Conservation (phyloP, 352 stramenopile genomes). For the Phytopythium sindhum region DNA sequence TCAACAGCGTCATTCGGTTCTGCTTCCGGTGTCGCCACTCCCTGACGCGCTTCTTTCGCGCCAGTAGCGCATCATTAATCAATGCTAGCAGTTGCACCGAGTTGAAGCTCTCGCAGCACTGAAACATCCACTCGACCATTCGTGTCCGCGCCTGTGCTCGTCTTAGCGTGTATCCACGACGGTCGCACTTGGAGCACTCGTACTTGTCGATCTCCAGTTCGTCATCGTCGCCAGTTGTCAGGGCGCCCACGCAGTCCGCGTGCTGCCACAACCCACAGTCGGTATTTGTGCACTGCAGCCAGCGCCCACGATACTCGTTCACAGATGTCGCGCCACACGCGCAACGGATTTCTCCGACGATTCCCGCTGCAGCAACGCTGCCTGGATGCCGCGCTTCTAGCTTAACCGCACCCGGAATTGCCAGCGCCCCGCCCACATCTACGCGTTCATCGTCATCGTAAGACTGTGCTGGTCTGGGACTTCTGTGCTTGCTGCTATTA, state of each 20-base stretch:
- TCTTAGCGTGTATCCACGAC: conserved; percentile 24
- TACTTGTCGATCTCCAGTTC: conserved; percentile 24
- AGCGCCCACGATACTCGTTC: conserved; percentile 51
- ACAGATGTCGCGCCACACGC: conserved; percentile 45
- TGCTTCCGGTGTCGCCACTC: conserved; percentile 33
- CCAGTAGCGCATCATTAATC: conserved; percentile 9
- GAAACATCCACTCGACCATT: conserved; percentile 57
- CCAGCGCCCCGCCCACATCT: not conserved
- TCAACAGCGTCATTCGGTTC: conserved; percentile 38
- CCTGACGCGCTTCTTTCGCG: conserved; percentile 16
- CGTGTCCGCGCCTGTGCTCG: conserved; percentile 18
- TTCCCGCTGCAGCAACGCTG: conserved; percentile 6
- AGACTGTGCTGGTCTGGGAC: not conserved
- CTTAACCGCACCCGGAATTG: not conserved
- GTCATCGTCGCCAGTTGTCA: conserved; percentile 21
- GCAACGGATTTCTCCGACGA: conserved; percentile 50
- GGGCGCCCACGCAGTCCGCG: conserved; percentile 60
- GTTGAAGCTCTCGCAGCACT: conserved; percentile 66
- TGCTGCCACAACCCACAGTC: conserved; percentile 70
- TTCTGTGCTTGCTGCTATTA: not conserved
- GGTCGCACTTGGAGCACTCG: conserved; percentile 50
- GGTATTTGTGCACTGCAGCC: conserved; percentile 65
- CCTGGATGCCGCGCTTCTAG: not conserved
- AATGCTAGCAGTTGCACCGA: conserved; percentile 45
- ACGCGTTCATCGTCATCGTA: not conserved